phyloP scores from a whole-genome alignment of 805 yeast species.

The Wickerhamiella domercqiae region DNA sequence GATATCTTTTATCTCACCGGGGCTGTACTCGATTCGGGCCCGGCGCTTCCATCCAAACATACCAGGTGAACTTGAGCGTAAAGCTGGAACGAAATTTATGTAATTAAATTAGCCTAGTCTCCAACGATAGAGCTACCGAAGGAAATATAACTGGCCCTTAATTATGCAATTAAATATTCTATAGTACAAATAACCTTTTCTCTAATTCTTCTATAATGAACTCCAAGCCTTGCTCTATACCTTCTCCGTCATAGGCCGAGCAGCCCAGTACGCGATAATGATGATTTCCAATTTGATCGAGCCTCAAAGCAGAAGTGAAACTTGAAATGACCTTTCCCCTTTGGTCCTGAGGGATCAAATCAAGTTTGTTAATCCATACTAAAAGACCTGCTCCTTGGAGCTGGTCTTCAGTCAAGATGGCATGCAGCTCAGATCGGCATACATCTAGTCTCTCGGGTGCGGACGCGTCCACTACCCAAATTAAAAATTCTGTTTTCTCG shows the following conservation, averaged over 20 bases:
- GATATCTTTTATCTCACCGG: too few species aligned
- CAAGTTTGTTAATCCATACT: slow-evolving; percentile 62
- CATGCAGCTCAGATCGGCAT: slow-evolving; percentile 47
- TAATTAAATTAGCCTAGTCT: too few species aligned
- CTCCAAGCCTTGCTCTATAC: slow-evolving; percentile 28
- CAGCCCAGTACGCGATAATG: slow-evolving; percentile 28
- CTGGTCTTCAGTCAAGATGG: slow-evolving; percentile 49
- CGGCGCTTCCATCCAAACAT: too few species aligned
- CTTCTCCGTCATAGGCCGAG: slow-evolving; percentile 34
- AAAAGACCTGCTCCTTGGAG: slow-evolving; percentile 55
- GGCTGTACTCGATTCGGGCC: too few species aligned
- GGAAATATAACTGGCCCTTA: too few species aligned
- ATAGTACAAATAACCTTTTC: slow-evolving; percentile 23
- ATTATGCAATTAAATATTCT: not conserved
- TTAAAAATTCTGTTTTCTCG: slow-evolving; percentile 58
- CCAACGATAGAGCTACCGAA: too few species aligned
- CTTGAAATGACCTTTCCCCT: slow-evolving; percentile 15
- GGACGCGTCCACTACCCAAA: slow-evolving; percentile 74
- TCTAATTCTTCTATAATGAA: slow-evolving; percentile 31
- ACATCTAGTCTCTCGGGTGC: slow-evolving; percentile 48
- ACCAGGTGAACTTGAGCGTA: too few species aligned
- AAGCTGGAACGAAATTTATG: too few species aligned
- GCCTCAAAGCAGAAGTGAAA: slow-evolving; percentile 18
- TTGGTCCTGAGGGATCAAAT: slow-evolving; percentile 26
- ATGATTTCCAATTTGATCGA: slow-evolving; percentile 27